Base-by-base conservation (phyloP, 1,284 basidiomycete species). In the Malassezia caprae region DNA sequence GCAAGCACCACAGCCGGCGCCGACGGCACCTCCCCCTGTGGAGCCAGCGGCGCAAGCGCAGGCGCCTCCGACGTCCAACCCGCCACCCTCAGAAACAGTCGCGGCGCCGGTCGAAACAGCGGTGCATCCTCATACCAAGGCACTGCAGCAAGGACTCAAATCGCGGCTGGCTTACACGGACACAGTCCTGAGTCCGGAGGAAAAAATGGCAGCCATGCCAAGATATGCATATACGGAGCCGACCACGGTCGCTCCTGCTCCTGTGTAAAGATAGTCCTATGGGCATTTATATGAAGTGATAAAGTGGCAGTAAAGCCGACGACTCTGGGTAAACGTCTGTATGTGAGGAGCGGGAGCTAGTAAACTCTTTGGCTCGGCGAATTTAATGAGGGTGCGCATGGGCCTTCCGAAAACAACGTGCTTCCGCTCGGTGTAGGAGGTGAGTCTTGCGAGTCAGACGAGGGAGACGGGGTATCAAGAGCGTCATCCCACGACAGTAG, bases 1-100 rank as follows among this genome's bases (percentile, higher is more conserved):
- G 19, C 53, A 53, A 66, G 62, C 8, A 61, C 67, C 46, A 62
- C 63, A 24, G 60, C 61, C 21, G 60, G 60, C 6, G 61, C 64
- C 37, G 51, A 15, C 59, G 19, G 7, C 8, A 10, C 19, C 4
- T 5, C 8, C 57, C 31, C 47, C 62, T 0, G 55, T 63, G 37
- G 62, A 64, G 39, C 27, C 43, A 62, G 49, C 61, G 60, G 34
- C 48, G n/a, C 52, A 46, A 2, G 30, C 58, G 4, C 30, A 41
- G 6, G 21, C 48, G 11, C n/a, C 35, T 17, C 24, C 15, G 17
- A 11, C 37, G 26, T 35, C 48, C 15, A 23, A 15, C 17, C 7
- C 3, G 6, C 27, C 26, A 11, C 3, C 21, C 6, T 23, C 40
- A 12, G 34, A 23, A 2, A 7, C 19, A 8, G 35, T 21, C 5